phyloP scores from a whole-genome alignment of 2,329 filamentous ascomycete species.

The Calonectria pauciramosa region DNA sequence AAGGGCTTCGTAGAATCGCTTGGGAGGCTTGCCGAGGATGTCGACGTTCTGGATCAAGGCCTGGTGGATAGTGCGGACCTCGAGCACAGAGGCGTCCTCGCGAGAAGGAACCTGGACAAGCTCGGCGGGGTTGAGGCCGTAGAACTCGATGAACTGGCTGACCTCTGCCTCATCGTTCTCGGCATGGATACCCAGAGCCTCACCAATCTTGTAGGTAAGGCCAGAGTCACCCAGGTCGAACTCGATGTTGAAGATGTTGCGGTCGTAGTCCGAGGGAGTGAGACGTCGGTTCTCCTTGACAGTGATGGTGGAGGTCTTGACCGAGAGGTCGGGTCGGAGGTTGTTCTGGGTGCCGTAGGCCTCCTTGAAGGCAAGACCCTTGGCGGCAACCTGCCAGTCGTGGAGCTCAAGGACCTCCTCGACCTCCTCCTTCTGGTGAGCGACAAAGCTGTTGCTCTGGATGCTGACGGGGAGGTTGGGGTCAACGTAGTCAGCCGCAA shows the following conservation, averaged over 20 bases:
- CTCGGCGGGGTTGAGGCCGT: slow-evolving; percentile 85
- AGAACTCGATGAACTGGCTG: slow-evolving; percentile 88
- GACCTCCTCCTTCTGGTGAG: slow-evolving; percentile 81
- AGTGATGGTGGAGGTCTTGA: slow-evolving; percentile 88
- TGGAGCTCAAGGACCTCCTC: slow-evolving; percentile 77
- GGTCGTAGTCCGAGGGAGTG: slow-evolving; percentile 89
- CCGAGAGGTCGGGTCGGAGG: slow-evolving; percentile 87
- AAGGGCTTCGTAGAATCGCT: slow-evolving; percentile 96
- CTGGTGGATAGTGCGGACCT: slow-evolving; percentile 94
- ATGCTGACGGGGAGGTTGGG: slow-evolving; percentile 73
- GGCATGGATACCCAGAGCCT: slow-evolving; percentile 95
- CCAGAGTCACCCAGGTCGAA: slow-evolving; percentile 94
- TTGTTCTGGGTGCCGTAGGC: slow-evolving; percentile 81
- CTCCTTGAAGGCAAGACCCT: slow-evolving; percentile 94
- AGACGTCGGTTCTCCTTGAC: slow-evolving; percentile 97
- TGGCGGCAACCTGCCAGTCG: slow-evolving; percentile 87
- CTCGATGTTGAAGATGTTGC: slow-evolving; percentile 99
- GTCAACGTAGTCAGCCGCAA: slow-evolving; percentile 66
- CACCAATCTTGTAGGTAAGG: slow-evolving; percentile 95
- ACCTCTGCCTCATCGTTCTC: slow-evolving; percentile 90
- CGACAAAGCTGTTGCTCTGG: slow-evolving; percentile 84
- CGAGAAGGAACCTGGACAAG: slow-evolving; percentile 93
- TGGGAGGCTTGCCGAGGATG: slow-evolving; percentile 95
- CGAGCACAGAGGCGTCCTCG: slow-evolving; percentile 79
- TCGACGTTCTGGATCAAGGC: slow-evolving; percentile 92